Percentiles rank a stretch among this genome's conserved stretches.
Conservation (phyloP, 371 early-diverging fungal genomes). For the Globomyces sp. region DNA sequence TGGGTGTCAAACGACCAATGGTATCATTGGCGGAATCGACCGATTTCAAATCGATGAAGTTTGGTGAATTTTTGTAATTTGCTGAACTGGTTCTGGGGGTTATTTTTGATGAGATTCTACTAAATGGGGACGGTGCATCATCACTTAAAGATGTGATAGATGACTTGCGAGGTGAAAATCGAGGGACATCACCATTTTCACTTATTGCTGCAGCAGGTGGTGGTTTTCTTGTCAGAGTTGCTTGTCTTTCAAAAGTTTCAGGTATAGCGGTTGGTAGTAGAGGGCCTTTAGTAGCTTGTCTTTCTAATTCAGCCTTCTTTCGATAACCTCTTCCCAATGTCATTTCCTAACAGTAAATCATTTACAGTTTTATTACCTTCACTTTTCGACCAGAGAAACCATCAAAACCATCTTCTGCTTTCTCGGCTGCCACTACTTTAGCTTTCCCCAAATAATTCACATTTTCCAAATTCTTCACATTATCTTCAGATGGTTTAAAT, state of each 20-base stretch:
- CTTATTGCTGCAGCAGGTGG: neutral
- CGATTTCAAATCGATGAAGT: neutral
- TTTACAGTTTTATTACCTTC: constrained; percentile 21
- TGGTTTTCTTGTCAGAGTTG: constrained; percentile 7
- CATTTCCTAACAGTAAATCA: neutral
- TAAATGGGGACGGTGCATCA: neutral
- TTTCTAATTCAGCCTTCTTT: neutral
- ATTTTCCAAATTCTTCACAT: constrained; percentile 72
- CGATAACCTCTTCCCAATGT: constrained; percentile 8
- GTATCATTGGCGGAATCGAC: neutral
- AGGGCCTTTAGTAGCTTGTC: neutral
- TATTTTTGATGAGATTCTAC: constrained; percentile 1
- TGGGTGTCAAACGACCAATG: neutral
- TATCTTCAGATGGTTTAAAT: constrained; percentile 80
- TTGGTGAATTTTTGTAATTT: neutral
- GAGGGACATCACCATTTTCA: no score
- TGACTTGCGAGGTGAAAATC: no score
- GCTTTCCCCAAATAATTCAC: constrained; percentile 77
- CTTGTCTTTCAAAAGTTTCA: neutral
- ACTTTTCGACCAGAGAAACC: constrained; percentile 58
- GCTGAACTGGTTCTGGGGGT: constrained; percentile 12
- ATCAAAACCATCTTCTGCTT: constrained; percentile 55
- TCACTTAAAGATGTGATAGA: no score
- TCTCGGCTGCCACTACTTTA: constrained; percentile 66
- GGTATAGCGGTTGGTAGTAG: neutral